Percentiles rank a stretch among this genome's conserved stretches.
These are phyloP conservation scores for Vitis amurensis DNA, from an alignment of 164 flowering plant species.

Conservation along the genomic window DNA sequence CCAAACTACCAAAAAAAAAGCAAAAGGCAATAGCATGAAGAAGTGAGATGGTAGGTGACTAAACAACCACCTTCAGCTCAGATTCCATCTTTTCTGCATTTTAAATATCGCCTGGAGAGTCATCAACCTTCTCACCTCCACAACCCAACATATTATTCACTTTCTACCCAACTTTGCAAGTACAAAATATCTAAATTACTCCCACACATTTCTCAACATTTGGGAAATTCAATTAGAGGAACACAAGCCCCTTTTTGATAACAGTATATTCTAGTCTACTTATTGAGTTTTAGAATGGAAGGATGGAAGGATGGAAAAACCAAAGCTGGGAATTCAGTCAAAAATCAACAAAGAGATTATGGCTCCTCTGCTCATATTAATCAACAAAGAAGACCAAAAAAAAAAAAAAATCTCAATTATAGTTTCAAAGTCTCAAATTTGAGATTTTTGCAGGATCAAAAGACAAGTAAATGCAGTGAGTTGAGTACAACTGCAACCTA, in stretches of 20 bases:
- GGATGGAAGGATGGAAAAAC: background rate
- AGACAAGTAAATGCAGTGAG: no score
- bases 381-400: no score
- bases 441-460: no score
- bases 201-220: no score
- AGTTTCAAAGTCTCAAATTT: no score
- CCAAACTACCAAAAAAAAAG: background rate
- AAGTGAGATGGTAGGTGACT: constrained; percentile 12
- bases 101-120: background rate
- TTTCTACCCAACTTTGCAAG: background rate
- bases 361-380: no score
- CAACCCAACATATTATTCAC: constrained; percentile 4
- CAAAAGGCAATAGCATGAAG: background rate
- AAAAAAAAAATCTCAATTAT: no score
- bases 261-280: background rate
- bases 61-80: background rate
- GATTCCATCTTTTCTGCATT: background rate
- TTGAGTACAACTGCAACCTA: no score
- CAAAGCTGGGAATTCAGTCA: background rate
- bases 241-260: background rate
- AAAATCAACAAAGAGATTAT: no score
- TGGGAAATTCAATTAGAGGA: background rate
- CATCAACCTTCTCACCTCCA: constrained; percentile 10
- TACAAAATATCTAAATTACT: background rate
- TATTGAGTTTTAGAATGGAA: background rate